Percentiles rank a stretch among this genome's conserved stretches.
Conservation (phyloP, 768 basidiomycete genomes). For the Nidula microcarpa region DNA sequence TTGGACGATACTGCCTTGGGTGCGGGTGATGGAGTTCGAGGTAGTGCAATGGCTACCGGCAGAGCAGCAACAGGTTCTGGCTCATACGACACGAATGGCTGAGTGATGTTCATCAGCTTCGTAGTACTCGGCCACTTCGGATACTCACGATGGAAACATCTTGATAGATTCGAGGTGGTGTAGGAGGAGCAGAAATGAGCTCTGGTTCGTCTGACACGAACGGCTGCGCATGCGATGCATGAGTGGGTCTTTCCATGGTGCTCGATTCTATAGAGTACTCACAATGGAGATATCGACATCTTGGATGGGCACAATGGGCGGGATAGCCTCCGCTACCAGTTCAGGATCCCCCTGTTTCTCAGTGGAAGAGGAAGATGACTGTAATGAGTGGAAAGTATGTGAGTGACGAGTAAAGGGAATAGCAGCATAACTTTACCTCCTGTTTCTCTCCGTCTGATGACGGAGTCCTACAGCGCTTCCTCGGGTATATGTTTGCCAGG, state of each 20-base stretch:
- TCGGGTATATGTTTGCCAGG: slow-evolving; percentile 43
- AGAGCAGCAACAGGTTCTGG: slow-evolving; percentile 6
- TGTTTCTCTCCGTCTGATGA: slow-evolving; percentile 16
- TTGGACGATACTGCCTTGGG: slow-evolving; percentile 2
- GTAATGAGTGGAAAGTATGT: neutral
- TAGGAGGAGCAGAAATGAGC: neutral
- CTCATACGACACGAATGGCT: slow-evolving; percentile 7
- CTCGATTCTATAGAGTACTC: neutral
- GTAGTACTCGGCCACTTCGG: too few relatives aligned
- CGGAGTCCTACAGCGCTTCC: slow-evolving; percentile 31
- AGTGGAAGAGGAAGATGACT: neutral
- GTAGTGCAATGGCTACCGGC: slow-evolving; percentile 2
- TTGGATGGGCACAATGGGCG: neutral
- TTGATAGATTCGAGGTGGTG: neutral
- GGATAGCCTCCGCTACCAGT: neutral
- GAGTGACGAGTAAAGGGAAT: neutral
- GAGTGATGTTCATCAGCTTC: too few relatives aligned
- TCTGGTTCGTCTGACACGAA: too few relatives aligned
- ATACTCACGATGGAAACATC: neutral
- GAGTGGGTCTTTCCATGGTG: too few relatives aligned
- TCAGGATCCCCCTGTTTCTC: neutral
- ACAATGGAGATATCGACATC: slow-evolving; percentile 10
- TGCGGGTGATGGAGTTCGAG: slow-evolving; percentile 17
- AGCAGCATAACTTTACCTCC: neutral
- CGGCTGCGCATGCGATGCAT: too few relatives aligned